These are phyloP conservation scores for Helianthus tuberosus DNA, from an alignment of 129 eudicot species.

Conservation along the genomic window DNA sequence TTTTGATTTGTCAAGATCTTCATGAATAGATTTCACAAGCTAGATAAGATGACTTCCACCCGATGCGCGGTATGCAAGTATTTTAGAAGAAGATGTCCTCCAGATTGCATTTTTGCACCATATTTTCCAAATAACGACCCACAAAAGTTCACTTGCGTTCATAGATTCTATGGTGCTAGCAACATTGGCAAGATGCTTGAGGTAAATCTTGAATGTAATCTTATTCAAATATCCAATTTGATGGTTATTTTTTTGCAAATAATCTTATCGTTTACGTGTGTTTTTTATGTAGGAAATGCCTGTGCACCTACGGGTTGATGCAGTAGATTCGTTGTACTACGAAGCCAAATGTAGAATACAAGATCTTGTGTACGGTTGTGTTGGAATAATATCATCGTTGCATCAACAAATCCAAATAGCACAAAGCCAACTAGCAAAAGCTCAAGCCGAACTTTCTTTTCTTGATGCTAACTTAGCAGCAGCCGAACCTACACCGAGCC, in stretches of 20 bases:
- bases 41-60: slow-evolving; percentile 15
- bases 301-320: slow-evolving; percentile 28
- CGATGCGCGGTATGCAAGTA: slow-evolving; percentile 54
- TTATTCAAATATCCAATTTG: not conserved
- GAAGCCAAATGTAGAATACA: slow-evolving; percentile 52
- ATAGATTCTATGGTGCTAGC: slow-evolving; percentile 57
- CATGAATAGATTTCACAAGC: slow-evolving; percentile 1
- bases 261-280: not conserved
- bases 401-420: slow-evolving; percentile 38
- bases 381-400: slow-evolving; percentile 40
- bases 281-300: slow-evolving; percentile 34
- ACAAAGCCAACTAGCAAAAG: slow-evolving; percentile 41
- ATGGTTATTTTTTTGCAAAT: not conserved
- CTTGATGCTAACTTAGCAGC: slow-evolving; percentile 20
- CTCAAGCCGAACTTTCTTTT: slow-evolving; percentile 39
- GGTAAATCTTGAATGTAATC: slow-evolving; percentile 36
- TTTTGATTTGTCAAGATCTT: slow-evolving; percentile 9
- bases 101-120: slow-evolving; percentile 50
- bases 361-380: slow-evolving; percentile 60
- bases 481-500: not conserved
- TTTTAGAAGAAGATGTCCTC: slow-evolving; percentile 48
- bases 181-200: slow-evolving; percentile 48
- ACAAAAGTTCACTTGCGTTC: slow-evolving; percentile 41
- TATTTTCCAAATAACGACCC: slow-evolving; percentile 51
- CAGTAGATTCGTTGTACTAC: slow-evolving; percentile 39